Conservation (phyloP, 495 filamentous ascomycete species). For the Aspergillus carlsbadensis region DNA sequence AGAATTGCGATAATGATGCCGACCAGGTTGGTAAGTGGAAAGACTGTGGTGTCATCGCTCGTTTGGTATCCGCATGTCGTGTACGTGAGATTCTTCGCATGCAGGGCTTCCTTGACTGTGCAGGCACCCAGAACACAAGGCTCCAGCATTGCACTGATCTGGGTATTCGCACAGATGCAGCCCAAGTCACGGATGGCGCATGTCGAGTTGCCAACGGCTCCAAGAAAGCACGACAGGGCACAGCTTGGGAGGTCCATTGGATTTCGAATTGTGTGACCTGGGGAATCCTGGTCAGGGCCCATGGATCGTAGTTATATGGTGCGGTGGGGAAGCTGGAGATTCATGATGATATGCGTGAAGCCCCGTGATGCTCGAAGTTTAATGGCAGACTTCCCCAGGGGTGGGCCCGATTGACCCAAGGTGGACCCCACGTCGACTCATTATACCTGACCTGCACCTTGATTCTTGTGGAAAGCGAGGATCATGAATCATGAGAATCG, state of each 20-base stretch:
- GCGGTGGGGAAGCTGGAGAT: too few species aligned
- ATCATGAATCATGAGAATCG: too few species aligned
- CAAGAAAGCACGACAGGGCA: background rate
- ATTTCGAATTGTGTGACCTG: too few species aligned
- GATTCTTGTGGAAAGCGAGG: too few species aligned
- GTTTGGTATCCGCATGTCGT: conserved; percentile 1
- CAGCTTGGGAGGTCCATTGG: background rate
- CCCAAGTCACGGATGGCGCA: conserved; percentile 14
- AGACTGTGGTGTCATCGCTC: conserved; percentile 1
- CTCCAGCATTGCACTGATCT: conserved; percentile 12
- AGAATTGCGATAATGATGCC: conserved; percentile 5
- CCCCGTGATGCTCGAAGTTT: too few species aligned
- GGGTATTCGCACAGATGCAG: conserved; percentile 19
- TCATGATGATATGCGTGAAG: too few species aligned
- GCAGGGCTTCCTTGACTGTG: conserved; percentile 16
- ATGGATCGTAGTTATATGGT: too few species aligned
- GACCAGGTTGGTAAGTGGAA: conserved; percentile 1
- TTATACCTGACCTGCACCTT: too few species aligned
- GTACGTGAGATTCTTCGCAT: conserved; percentile 8
- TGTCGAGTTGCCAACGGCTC: conserved; percentile 2
- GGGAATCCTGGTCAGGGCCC: too few species aligned
- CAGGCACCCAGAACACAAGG: conserved; percentile 18
- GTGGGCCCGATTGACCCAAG: too few species aligned
- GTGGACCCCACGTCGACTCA: too few species aligned
- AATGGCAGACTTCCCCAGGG: too few species aligned